Evolutionary conservation across 257 asterid species (phyloP).

Genomic region (Parsonsia alboflavescens): DNA sequence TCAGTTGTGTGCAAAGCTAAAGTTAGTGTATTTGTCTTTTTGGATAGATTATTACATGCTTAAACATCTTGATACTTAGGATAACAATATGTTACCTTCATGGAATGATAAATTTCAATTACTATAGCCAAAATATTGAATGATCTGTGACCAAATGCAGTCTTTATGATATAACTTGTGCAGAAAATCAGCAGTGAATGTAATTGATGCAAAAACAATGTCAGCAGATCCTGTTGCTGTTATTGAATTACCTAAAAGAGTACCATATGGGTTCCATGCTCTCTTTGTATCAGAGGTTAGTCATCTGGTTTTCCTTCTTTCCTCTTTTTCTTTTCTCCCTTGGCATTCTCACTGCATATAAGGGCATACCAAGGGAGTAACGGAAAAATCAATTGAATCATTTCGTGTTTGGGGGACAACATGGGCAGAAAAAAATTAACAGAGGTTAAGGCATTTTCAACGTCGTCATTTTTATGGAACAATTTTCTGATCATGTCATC

Average conservation of each 20-base stretch:
- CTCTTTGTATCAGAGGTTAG: constrained; percentile 86
- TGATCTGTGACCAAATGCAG: not conserved
- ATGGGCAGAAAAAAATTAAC: too few relatives aligned
- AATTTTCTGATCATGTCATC: too few relatives aligned
- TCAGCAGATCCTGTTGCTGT: constrained; percentile 81
- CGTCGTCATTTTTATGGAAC: not conserved
- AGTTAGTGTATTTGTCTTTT: not conserved
- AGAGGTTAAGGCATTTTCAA: too few relatives aligned
- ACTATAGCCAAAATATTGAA: not conserved
- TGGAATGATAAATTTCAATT: not conserved
- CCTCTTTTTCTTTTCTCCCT: not conserved
- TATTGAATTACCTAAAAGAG: constrained; percentile 74
- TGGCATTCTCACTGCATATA: too few relatives aligned
- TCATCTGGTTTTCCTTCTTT: not conserved
- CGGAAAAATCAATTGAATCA: too few relatives aligned
- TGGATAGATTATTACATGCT: not conserved
- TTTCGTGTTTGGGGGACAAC: too few relatives aligned
- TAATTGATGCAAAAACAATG: constrained; percentile 92
- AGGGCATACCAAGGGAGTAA: too few relatives aligned
- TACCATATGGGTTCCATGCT: constrained; percentile 96
- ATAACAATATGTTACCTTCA: not conserved
- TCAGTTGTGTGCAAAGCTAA: not conserved
- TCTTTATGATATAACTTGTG: constrained; percentile 12
- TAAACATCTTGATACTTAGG: not conserved
- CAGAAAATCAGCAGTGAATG: constrained; percentile 83